Percentiles rank a stretch among this genome's conserved stretches.
phyloP scores from a whole-genome alignment of 495 filamentous ascomycete species.

The Neurospora tetraspora region DNA sequence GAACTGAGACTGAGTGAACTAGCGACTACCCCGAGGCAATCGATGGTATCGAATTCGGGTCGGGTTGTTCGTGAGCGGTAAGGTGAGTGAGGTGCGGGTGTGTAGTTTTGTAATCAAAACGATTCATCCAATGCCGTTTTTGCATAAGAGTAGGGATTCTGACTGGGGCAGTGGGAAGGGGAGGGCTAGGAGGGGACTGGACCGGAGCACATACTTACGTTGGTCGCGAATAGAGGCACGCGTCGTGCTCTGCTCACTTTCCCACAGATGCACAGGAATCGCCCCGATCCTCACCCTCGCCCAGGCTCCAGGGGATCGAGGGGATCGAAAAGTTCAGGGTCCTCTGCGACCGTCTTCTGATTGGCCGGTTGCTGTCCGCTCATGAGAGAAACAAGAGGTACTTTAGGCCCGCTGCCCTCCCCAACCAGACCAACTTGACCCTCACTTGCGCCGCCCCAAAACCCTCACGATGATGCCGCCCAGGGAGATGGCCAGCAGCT shows the following conservation, averaged over 20 bases:
- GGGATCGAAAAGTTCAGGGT: slow-evolving; percentile 17
- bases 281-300: slow-evolving; percentile 11
- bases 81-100: neutral
- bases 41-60: slow-evolving; percentile 8
- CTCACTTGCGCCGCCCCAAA: too few species aligned
- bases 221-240: neutral
- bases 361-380: neutral
- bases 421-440: too few species aligned
- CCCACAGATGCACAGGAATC: slow-evolving; percentile 18
- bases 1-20: neutral
- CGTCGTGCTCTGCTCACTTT: neutral
- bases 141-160: neutral
- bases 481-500: neutral
- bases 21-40: slow-evolving; percentile 5
- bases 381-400: neutral
- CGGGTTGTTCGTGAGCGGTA: neutral
- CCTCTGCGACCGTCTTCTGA: slow-evolving; percentile 1
- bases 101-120: neutral
- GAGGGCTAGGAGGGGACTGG: neutral
- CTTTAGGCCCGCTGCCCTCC: neutral
- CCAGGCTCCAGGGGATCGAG: slow-evolving; percentile 7
- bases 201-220: neutral
- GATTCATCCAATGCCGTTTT: neutral
- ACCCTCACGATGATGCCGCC: neutral
- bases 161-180: neutral